Evolutionary conservation across 176 grass and related monocot species (phyloP).

Genomic region (Raddia distichophylla): DNA sequence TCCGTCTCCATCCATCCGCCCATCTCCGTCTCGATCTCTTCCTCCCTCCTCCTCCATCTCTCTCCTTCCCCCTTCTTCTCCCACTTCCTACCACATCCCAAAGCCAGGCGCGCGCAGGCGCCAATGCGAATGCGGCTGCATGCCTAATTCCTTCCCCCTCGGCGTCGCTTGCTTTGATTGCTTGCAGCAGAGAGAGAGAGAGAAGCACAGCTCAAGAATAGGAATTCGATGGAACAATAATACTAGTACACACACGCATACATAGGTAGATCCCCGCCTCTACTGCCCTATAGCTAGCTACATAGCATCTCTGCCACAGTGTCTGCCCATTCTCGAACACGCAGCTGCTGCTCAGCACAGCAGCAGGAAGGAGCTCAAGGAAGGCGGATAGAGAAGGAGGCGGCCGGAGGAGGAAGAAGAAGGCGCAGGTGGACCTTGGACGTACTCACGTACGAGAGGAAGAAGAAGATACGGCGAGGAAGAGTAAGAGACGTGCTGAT

Average conservation of each 20-base stretch:
- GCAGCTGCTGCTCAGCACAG: slow-evolving; percentile 27
- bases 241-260: slow-evolving; percentile 44
- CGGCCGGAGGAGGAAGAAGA: background rate
- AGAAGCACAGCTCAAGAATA: slow-evolving; percentile 27
- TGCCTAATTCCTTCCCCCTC: background rate
- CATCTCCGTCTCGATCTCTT: slow-evolving; percentile 20
- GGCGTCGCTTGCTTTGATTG: background rate
- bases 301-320: slow-evolving; percentile 36
- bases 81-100: slow-evolving; percentile 15
- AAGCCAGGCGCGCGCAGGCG: background rate
- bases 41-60: background rate
- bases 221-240: slow-evolving; percentile 8
- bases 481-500: slow-evolving; percentile 4
- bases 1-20: slow-evolving; percentile 48
- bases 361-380: background rate
- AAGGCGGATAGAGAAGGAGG: background rate
- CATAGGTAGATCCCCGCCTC: slow-evolving; percentile 56
- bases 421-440: background rate
- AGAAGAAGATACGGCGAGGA: slow-evolving; percentile 36
- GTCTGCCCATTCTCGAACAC: slow-evolving; percentile 31
- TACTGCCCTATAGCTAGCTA: slow-evolving; percentile 32
- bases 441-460: background rate
- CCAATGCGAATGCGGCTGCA: slow-evolving; percentile 28
- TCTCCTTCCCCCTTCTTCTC: background rate
- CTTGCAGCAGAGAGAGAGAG: slow-evolving; percentile 3